phyloP scores from a whole-genome alignment of 495 filamentous ascomycete species.

The Cercophora newfieldiana region DNA sequence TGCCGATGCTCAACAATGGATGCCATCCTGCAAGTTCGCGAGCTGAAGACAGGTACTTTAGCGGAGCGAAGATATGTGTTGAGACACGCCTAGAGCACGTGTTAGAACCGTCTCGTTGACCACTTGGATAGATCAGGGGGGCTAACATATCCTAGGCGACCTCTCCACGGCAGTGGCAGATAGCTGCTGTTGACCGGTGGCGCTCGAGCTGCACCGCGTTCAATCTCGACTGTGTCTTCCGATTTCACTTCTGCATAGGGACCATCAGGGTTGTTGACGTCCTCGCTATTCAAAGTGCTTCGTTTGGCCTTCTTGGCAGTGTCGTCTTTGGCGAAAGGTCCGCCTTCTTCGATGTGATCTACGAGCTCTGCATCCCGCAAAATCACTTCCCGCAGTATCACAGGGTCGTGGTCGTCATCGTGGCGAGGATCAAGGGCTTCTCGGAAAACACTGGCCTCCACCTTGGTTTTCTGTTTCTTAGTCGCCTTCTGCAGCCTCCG shows the following conservation, averaged over 20 bases:
- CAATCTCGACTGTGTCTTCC: constrained; percentile 22
- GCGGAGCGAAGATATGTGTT: constrained; percentile 89
- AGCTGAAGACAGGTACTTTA: constrained; percentile 85
- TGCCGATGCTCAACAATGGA: constrained; percentile 88
- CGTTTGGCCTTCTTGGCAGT: constrained; percentile 1
- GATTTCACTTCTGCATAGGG: background rate
- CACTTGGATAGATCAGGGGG: background rate
- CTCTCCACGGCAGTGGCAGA: constrained; percentile 90
- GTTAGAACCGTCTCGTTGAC: constrained; percentile 21
- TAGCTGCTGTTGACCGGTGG: constrained; percentile 84
- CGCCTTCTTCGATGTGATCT: background rate
- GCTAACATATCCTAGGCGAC: constrained; percentile 84
- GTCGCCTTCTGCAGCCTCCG: constrained; percentile 26
- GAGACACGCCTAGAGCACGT: constrained; percentile 66
- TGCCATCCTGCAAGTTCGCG: constrained; percentile 86
- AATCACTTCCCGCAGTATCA: background rate
- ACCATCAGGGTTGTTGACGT: background rate
- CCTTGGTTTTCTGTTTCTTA: constrained; percentile 32
- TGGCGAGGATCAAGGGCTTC: background rate
- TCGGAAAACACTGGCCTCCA: constrained; percentile 20
- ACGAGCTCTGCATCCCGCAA: background rate
- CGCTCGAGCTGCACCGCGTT: constrained; percentile 54
- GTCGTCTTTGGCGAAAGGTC: background rate
- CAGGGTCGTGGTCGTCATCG: background rate
- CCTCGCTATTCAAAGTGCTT: background rate